Evolutionary conservation across 2,329 filamentous ascomycete species (phyloP), one percentile per base, ranked within the genome.

Genomic region (Endoconidiophora polonica): DNA sequence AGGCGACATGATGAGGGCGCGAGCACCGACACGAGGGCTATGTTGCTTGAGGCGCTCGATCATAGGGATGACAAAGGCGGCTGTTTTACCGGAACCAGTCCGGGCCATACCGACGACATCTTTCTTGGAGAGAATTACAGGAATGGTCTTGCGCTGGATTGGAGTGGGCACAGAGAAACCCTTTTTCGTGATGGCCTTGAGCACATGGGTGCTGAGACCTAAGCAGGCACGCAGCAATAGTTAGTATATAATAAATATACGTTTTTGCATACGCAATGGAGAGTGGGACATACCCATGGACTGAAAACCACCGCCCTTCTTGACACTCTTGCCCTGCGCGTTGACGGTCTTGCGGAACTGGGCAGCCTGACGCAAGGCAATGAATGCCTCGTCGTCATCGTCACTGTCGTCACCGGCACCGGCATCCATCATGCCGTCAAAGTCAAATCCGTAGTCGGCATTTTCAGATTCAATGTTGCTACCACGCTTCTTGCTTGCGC

Each of bases 31-130:
- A 59, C 83, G 82, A 26, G 81, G 80, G 60, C 84, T 94, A 64
- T 98, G 93, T 22, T 78, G 75, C 64, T 88, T 93, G 54, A 98
- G 70, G 56, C 82, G 84, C 68, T 98, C 86, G 54, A 98, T 87
- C 90, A 98, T 94, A 41, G 91, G 91, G 56, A 98, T 93, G 23
- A 96, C 87, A 64, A 98, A 98, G 20, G 91, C 91, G 1, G 88
- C 91, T 1, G 93, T 98, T 70, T 98, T 98, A 68, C 91, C 91
- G 18, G 88, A 96, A 62, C 91, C 91, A n/a, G 93, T 98, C 57
- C 93, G 76, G 5, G 91, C 91, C 91, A 98, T 98, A 57, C 88
- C 93, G 22, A 98, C 90, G n/a, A 96, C 85, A 72, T 98, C 91
- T 66, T 87, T 85, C 49, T 83, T 77, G 54, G 93, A 84, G 58